These are phyloP conservation scores for Eucommia ulmoides DNA, from an alignment of 257 asterid genomes.

Conservation along the genomic window DNA sequence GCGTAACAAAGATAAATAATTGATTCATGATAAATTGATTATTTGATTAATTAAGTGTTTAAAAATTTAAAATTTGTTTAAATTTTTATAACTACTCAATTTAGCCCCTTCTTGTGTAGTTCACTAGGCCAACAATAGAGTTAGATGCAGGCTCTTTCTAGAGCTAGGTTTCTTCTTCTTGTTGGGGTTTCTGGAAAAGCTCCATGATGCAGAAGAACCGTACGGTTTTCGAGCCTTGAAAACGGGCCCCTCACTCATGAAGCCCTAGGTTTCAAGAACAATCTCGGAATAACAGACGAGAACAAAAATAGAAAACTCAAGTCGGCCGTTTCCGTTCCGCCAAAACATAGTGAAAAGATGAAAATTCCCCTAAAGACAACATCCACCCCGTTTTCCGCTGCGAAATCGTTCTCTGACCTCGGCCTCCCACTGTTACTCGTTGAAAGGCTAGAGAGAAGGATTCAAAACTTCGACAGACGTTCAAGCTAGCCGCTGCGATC, in stretches of 20 bases:
- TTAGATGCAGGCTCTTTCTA: not conserved
- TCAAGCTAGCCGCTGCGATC: slow-evolving; percentile 91
- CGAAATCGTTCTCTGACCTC: slow-evolving; percentile 70
- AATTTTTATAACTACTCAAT: too few relatives aligned
- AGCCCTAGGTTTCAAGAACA: slow-evolving; percentile 50
- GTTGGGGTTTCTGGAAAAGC: not conserved
- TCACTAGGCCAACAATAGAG: too few relatives aligned
- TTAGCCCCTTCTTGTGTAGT: too few relatives aligned
- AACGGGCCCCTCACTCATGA: slow-evolving; percentile 44
- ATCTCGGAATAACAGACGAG: slow-evolving; percentile 16
- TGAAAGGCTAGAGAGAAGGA: slow-evolving; percentile 76
- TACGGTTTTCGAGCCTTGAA: not conserved
- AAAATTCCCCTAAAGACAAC: slow-evolving; percentile 30
- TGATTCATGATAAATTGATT: too few relatives aligned
- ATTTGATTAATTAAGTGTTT: too few relatives aligned
- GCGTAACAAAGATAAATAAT: too few relatives aligned
- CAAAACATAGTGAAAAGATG: slow-evolving; percentile 15
- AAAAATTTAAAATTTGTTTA: too few relatives aligned
- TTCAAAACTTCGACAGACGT: slow-evolving; percentile 75
- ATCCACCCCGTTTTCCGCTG: slow-evolving; percentile 74
- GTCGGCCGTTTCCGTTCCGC: slow-evolving; percentile 35
- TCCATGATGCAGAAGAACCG: not conserved
- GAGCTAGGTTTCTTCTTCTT: not conserved
- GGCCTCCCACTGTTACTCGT: slow-evolving; percentile 67
- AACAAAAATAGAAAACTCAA: slow-evolving; percentile 42